Evolutionary conservation across 2,329 filamentous ascomycete species (phyloP), one percentile per base, ranked within the genome.

Genomic region (Phyllosticta ampelicida): DNA sequence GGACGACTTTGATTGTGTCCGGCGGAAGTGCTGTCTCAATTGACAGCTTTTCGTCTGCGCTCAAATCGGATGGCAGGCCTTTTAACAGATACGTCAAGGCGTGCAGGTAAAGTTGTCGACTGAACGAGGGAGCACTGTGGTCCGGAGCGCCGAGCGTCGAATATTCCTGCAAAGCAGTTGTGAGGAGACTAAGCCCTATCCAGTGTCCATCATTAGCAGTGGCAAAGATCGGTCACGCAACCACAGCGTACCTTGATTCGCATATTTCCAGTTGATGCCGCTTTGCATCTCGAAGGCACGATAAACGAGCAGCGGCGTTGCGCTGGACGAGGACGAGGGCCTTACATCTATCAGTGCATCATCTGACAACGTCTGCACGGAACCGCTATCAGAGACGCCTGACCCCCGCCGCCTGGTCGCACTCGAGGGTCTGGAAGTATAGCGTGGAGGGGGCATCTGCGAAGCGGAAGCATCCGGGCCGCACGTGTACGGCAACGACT

Each of bases 61-160:
- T 79, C 28, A 87, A 76, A 54, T 85, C 74, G 1, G 70, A 61
- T 0, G 85, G 85, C 0, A 87, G 75, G 8, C 80, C 84, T 61
- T 78, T 78, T n/a, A 87, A 75, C 21, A 87, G 74, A 67, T 86
- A 86, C 2, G 80, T 78, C 3, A 86, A 70, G 60, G 82, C 79
- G 63, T 86, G 81, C 53, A 87, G 71, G 68, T 86, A 87, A 9
- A 85, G 76, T 62, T 82, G 81, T 23, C 85, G 78, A 54, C 81
- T 79, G 63, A 83, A 78, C n/a, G 68, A 65, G 2, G 71, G 60
- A 52, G 76, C 72, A 21, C 68, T 68, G 30, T 71, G 70, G 49
- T 66, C 20, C 53, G 28, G 63, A 3, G 62, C 57, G 36, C 67
- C 64, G 5, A 69, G 62, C 4, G 64, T 61, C 20, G 72, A 71